A percentile compares a stretch with the other conserved stretches of the same genome.
phyloP scores from a whole-genome alignment of 768 basidiomycete genomes.

The Coprinopsis sp. region DNA sequence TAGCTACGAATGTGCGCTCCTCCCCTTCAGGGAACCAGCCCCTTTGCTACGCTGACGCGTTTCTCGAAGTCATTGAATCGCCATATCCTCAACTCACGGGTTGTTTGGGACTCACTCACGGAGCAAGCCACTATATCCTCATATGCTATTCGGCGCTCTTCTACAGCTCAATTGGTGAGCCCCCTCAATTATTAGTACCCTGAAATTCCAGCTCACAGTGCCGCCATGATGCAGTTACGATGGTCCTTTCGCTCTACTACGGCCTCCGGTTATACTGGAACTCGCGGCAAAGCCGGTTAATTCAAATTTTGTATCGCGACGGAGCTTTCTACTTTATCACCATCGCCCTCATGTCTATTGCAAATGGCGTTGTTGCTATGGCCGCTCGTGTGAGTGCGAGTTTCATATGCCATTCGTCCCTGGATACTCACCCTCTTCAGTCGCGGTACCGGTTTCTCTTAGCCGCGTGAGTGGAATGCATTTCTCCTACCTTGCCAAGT shows the following conservation, averaged over 20 bases:
- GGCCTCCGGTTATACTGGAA: neutral
- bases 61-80: neutral
- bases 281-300: neutral
- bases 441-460: neutral
- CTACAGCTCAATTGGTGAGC: neutral
- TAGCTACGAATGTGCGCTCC: neutral
- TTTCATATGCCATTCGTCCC: neutral
- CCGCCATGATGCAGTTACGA: neutral
- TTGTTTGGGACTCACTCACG: neutral
- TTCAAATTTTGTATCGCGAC: conserved; percentile 3
- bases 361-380: neutral
- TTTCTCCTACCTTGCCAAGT: neutral
- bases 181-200: neutral
- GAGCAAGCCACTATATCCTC: neutral
- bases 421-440: neutral
- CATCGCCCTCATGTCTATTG: neutral
- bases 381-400: neutral
- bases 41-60: neutral
- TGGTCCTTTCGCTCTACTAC: neutral
- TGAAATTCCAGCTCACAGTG: neutral
- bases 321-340: conserved; percentile 3
- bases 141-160: neutral
- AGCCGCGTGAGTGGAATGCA: neutral
- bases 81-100: neutral
- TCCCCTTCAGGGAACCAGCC: neutral